Base-by-base conservation (phyloP, 1,284 basidiomycete genomes). In the Porogramme epimiltina region DNA sequence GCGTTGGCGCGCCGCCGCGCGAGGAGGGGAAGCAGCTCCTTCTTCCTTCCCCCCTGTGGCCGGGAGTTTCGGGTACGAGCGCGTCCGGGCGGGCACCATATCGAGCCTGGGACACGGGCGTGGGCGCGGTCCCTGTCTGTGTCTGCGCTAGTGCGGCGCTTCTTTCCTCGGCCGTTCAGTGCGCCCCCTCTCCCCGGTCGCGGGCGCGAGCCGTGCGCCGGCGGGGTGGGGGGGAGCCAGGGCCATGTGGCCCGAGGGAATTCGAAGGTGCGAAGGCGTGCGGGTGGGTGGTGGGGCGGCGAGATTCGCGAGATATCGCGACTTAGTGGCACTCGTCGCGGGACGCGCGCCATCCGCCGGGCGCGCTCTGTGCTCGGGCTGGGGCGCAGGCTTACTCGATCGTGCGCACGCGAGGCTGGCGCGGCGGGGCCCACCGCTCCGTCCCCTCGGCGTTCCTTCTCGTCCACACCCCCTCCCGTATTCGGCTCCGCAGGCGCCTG, bases 151-250 rank as follows among this genome's bases (percentile, higher is more conserved):
- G 52, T 39, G 45, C 26, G 2, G 50, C 52, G 52, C 56, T 54
- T 58, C 60, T 54, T 54, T 56, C 50, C 51, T 36, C 54, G 49
- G 52, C 55, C 41, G 54, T 56, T 55, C 54, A 56, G 54, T 57
- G 52, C 51, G 52, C 24, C 46, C 42, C 8, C 28, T 31, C 28
- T 13, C 34, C 16, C 9, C 34, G 34, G 34, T 16, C 8, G 34
- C n/a, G 34, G 34, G 28, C n/a, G 34, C 13, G 16, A 10, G n/a
- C 34, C 9, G 34, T 18, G 34, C 28, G 28, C 28, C n/a, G n/a
- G n/a, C n/a, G n/a, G n/a, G n/a, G n/a, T n/a, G n/a, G n/a, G n/a
- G n/a, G n/a, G n/a, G n/a, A n/a, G n/a, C n/a, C n/a, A n/a, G n/a
- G n/a, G n/a, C n/a, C n/a, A n/a, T n/a, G n/a, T n/a, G n/a, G n/a